Percentiles rank a stretch among this genome's conserved stretches.
These are phyloP conservation scores for Fistulinella cinereoalba DNA, from an alignment of 1,284 basidiomycete species.

Conservation along the genomic window DNA sequence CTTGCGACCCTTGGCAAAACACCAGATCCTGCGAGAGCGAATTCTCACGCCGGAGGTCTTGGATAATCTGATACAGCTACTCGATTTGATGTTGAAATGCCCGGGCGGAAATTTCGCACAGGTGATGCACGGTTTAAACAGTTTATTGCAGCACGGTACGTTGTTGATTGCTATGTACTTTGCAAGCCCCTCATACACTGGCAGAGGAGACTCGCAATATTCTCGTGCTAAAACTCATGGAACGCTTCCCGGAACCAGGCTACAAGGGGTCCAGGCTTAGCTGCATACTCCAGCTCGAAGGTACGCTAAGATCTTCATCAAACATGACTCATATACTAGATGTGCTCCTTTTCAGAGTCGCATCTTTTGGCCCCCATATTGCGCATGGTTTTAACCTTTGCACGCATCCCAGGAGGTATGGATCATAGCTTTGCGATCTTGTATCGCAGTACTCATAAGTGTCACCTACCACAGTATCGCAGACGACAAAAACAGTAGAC, in stretches of 20 bases:
- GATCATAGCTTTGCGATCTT: too few relatives aligned
- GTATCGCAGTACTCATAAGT: neutral
- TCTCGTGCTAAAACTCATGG: slow-evolving; percentile 11
- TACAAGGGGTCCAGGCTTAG: slow-evolving; percentile 9
- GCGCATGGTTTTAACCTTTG: slow-evolving; percentile 18
- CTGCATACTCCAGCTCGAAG: slow-evolving; percentile 10
- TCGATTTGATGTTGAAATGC: slow-evolving; percentile 12
- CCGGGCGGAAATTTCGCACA: slow-evolving; percentile 13
- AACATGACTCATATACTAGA: too few relatives aligned
- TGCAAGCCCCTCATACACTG: neutral
- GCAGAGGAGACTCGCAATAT: slow-evolving; percentile 12
- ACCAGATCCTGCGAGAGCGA: slow-evolving; percentile 9
- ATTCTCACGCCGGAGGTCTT: slow-evolving; percentile 19
- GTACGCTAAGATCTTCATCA: slow-evolving; percentile 4
- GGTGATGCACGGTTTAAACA: slow-evolving; percentile 21
- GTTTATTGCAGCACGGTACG: slow-evolving; percentile 21
- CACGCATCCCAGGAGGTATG: slow-evolving; percentile 11
- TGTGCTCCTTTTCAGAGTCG: slow-evolving; percentile 9
- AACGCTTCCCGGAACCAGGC: neutral
- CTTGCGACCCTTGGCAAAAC: slow-evolving; percentile 16
- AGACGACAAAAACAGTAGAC: neutral
- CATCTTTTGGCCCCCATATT: slow-evolving; percentile 13
- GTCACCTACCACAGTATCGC: neutral
- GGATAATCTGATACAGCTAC: slow-evolving; percentile 9
- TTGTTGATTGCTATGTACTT: neutral